These are phyloP conservation scores for Xylaria sp. DNA, from an alignment of 2,329 filamentous ascomycete genomes.

Conservation along the genomic window DNA sequence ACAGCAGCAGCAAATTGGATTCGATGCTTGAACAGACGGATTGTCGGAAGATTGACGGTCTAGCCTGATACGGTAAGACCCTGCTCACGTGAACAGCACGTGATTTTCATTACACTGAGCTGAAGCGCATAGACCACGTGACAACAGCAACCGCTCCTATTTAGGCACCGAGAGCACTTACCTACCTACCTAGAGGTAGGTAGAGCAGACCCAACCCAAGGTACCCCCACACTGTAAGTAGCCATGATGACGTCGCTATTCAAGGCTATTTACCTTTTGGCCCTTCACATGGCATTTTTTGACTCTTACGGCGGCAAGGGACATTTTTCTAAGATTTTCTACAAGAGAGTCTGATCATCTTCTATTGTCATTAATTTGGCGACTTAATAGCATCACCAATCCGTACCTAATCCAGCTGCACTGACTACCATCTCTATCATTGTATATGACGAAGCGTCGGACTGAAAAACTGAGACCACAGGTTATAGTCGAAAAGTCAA, in stretches of 20 bases:
- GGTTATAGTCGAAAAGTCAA: no score
- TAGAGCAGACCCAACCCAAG: no score
- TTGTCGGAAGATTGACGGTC: constrained; percentile 37
- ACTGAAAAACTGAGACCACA: no score
- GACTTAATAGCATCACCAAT: not conserved
- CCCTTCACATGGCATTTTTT: not conserved
- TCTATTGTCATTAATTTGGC: not conserved
- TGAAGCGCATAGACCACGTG: not conserved
- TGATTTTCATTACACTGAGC: constrained; percentile 43
- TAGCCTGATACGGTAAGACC: constrained; percentile 54
- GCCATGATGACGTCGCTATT: constrained; percentile 4
- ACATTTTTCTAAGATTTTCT: not conserved
- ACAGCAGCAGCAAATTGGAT: constrained; percentile 58
- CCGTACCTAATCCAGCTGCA: not conserved
- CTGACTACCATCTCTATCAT: not conserved
- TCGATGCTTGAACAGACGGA: constrained; percentile 39
- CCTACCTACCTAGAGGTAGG: not conserved
- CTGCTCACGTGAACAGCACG: no score
- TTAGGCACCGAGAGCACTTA: no score
- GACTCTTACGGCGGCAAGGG: not conserved
- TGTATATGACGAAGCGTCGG: not conserved
- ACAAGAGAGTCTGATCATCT: not conserved
- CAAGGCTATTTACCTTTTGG: not conserved
- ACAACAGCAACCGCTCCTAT: not conserved
- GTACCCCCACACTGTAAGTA: no score